phyloP scores from a whole-genome alignment of 2,329 filamentous ascomycete genomes.

The Penicillium sp. region DNA sequence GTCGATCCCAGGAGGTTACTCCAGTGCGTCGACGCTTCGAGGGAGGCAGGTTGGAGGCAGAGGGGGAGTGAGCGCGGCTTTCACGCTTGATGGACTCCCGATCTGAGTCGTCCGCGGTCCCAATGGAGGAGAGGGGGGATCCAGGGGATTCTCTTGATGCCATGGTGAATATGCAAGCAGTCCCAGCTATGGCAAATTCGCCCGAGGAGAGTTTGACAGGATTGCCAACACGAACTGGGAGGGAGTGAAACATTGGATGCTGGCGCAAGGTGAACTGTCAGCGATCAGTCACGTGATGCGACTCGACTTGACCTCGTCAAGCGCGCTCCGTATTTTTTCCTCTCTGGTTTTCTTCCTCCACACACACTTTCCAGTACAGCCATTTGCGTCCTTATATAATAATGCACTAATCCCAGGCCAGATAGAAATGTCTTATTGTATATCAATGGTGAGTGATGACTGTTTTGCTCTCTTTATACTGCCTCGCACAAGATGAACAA shows the following conservation, averaged over 20 bases:
- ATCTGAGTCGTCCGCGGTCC: constrained; percentile 58
- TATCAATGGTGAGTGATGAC: constrained; percentile 13
- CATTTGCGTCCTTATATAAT: no score
- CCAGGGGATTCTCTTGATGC: constrained; percentile 53
- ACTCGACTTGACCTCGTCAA: no score
- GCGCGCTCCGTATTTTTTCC: no score
- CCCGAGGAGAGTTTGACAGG: not conserved
- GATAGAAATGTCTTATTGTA: no score
- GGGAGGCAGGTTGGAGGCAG: constrained; percentile 43
- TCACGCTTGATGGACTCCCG: constrained; percentile 55
- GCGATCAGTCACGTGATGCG: no score
- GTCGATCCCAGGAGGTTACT: constrained; percentile 46
- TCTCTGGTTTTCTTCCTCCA: constrained; percentile 1
- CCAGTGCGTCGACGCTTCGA: constrained; percentile 51
- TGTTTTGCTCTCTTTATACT: constrained; percentile 11
- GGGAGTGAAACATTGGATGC: no score
- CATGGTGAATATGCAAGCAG: constrained; percentile 31
- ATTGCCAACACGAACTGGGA: no score
- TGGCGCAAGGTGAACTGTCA: no score
- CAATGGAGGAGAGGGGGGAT: constrained; percentile 64
- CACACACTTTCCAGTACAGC: no score
- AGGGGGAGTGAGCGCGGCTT: constrained; percentile 47
- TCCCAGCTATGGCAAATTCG: not conserved
- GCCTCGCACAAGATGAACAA: constrained; percentile 35
- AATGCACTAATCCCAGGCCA: no score